phyloP scores from a whole-genome alignment of 2,329 filamentous ascomycete species.

The Aspergillus fumigatus region DNA sequence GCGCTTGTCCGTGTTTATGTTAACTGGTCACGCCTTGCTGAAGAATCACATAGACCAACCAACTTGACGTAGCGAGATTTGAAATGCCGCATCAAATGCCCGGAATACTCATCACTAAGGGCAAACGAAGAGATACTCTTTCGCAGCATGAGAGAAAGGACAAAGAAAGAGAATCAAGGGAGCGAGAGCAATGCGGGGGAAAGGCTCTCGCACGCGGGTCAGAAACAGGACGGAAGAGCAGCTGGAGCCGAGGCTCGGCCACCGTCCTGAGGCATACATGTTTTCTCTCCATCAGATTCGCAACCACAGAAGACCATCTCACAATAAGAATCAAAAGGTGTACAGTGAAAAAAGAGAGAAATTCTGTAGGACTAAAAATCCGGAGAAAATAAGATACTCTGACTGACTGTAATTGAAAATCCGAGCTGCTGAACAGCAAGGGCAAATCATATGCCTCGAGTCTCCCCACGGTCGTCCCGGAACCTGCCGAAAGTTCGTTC shows the following conservation, averaged over 20 bases:
- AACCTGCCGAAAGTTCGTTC: conserved; percentile 15
- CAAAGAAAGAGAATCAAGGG: conserved; percentile 5
- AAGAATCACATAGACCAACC: not conserved
- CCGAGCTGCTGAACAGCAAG: conserved; percentile 2
- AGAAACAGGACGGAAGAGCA: not conserved
- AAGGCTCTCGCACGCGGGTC: not conserved
- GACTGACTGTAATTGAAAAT: conserved; percentile 4
- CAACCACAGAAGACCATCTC: not conserved
- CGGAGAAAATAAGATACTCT: conserved; percentile 2
- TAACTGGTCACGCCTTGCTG: not conserved
- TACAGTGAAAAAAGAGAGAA: conserved; percentile 5
- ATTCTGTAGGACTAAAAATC: not conserved
- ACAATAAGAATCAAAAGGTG: not conserved
- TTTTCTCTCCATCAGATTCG: not conserved
- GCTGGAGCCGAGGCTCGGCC: not conserved
- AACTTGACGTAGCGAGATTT: no score
- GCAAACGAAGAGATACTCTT: not conserved
- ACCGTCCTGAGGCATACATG: not conserved
- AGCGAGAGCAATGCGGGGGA: conserved; percentile 9
- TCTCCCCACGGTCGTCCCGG: conserved; percentile 12
- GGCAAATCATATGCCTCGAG: conserved; percentile 18
- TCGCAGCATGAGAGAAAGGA: not conserved
- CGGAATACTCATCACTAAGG: not conserved
- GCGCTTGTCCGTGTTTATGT: not conserved
- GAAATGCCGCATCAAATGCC: not conserved